phyloP scores from a whole-genome alignment of 78 protist genomes.

The Dictyostelium citrinum region DNA sequence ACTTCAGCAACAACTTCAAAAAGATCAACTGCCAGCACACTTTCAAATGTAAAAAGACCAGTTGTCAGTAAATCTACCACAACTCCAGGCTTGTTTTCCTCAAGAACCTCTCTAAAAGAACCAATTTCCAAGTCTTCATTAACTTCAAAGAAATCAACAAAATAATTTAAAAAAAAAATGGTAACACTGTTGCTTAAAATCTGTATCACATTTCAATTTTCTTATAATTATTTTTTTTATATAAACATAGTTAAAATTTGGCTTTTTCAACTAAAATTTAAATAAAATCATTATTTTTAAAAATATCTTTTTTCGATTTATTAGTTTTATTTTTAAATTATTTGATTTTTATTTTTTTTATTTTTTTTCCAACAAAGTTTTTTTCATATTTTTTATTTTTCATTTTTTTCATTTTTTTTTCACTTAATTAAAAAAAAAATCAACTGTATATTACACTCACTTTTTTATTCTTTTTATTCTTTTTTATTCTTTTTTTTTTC shows the following conservation, averaged over 20 bases:
- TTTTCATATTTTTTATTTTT: neutral
- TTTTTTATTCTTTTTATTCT: neutral
- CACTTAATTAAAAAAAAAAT: neutral
- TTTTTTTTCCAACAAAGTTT: neutral
- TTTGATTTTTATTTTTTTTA: neutral
- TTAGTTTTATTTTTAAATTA: no score
- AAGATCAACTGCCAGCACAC: neutral
- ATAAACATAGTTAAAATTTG: neutral
- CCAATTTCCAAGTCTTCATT: neutral
- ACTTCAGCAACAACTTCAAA: neutral
- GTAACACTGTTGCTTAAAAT: neutral
- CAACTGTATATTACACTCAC: neutral
- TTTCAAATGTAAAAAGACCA: neutral
- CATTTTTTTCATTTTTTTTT: neutral
- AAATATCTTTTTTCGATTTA: neutral
- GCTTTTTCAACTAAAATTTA: neutral
- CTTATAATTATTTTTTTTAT: neutral
- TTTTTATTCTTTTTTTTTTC: neutral
- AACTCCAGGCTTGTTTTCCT: neutral
- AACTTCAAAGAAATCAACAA: neutral
- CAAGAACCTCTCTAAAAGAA: neutral
- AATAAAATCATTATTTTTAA: neutral
- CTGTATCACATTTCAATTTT: neutral
- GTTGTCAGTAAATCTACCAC: neutral
- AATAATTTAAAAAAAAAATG: neutral